These are phyloP conservation scores for Emergomyces pasteurianus DNA, from an alignment of 2,329 filamentous ascomycete species.

Conservation along the genomic window DNA sequence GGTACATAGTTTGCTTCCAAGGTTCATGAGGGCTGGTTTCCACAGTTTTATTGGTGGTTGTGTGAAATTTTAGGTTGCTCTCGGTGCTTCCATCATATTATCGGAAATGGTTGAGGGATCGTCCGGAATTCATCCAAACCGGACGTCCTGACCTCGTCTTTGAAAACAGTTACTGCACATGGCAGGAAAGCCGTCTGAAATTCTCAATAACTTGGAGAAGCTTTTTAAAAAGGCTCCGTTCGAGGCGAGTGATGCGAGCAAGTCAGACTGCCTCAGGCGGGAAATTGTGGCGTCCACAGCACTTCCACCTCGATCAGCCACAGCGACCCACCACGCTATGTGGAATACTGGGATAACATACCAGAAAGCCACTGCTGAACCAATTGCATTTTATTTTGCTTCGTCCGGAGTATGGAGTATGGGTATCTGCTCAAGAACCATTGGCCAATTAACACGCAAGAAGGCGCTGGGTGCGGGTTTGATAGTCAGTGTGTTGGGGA, in stretches of 20 bases:
- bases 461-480: not conserved
- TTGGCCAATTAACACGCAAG: not conserved
- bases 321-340: not conserved
- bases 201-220: too few species aligned
- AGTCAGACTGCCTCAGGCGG: not conserved
- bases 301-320: not conserved
- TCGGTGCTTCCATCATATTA: too few species aligned
- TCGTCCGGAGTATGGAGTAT: too few species aligned
- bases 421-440: not conserved
- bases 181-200: not conserved
- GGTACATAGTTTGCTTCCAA: too few species aligned
- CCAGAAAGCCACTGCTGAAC: too few species aligned
- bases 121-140: too few species aligned
- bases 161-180: not conserved
- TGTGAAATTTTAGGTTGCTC: too few species aligned
- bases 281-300: not conserved
- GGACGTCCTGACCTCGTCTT: not conserved
- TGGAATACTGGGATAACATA: not conserved
- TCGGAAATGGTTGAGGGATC: too few species aligned
- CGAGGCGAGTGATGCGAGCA: too few species aligned
- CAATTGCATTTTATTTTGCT: not conserved
- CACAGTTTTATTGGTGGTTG: too few species aligned
- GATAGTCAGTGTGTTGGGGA: not conserved
- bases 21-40: too few species aligned
- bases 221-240: too few species aligned